Base-by-base conservation (phyloP, 768 basidiomycete genomes). In the Steccherinum ochraceum region DNA sequence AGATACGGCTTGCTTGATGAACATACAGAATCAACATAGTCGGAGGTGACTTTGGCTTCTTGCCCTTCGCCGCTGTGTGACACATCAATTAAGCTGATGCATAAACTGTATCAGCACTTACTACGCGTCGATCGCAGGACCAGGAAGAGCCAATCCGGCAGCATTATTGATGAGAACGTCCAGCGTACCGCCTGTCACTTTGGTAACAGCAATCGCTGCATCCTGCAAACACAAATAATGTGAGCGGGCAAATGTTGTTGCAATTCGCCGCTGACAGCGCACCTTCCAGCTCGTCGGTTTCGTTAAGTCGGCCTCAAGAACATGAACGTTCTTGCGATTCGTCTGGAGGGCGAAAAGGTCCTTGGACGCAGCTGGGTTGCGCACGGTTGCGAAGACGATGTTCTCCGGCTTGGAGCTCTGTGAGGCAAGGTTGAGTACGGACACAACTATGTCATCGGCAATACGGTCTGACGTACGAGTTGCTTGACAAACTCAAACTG, bases 131-230 rank as follows among this genome's bases (percentile, higher is more conserved):
- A n/a, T n/a, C n/a, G n/a, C n/a, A n/a, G n/a, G n/a, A n/a, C n/a
- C n/a, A n/a, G n/a, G n/a, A n/a, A n/a, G n/a, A n/a, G n/a, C n/a
- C n/a, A n/a, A n/a, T n/a, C n/a, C n/a, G n/a, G 51, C 64, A 23
- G 67, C 68, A 40, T 69, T 68, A 44, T 67, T 66, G 43, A 67
- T 67, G 47, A 67, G 52, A 18, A 58, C 57, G 46, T 67, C 68
- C 20, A 69, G 35, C 24, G 53, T 58, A 19, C 63, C 62, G 13
- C 64, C 59, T 16, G 64, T 64, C 23, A 55, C 24, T 16, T 40
- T 54, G 5, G 61, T 42, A 3, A 61, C 51, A 20, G 56, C 53
- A 5, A 41, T 49, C 3, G 64, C 61, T 12, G 64, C 64, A 11
- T 19, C 27, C 64, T 64, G 18, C 1, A 27, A 25, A 3, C 7